These are phyloP conservation scores for Hydnomerulius pinastri DNA, from an alignment of 768 basidiomycete genomes.

Conservation along the genomic window DNA sequence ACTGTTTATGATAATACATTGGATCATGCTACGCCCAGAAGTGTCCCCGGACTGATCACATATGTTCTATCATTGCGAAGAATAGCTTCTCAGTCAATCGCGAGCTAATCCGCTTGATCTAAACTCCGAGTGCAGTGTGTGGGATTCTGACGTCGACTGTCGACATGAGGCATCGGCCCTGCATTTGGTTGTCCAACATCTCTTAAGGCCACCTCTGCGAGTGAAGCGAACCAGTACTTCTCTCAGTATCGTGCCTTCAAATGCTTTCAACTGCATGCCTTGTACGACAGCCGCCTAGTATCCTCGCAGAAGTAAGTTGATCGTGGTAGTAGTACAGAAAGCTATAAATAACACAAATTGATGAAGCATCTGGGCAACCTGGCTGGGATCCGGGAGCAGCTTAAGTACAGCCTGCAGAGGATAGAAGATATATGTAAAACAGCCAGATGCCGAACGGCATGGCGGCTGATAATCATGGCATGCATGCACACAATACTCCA, in stretches of 20 bases:
- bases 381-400: slow-evolving; percentile 28
- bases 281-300: slow-evolving; percentile 7
- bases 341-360: slow-evolving; percentile 37
- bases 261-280: neutral
- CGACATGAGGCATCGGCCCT: neutral
- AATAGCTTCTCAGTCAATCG: neutral
- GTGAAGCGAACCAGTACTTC: too few relatives aligned
- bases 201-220: too few relatives aligned
- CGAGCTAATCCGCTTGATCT: neutral
- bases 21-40: slow-evolving; percentile 8
- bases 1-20: slow-evolving; percentile 17
- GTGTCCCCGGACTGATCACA: slow-evolving; percentile 5
- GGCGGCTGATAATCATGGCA: slow-evolving; percentile 16
- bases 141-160: neutral
- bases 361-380: slow-evolving; percentile 14
- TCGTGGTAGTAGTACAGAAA: slow-evolving; percentile 35
- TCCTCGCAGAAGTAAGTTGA: slow-evolving; percentile 19
- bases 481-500: slow-evolving; percentile 32
- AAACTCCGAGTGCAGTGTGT: too few relatives aligned
- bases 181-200: too few relatives aligned
- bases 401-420: slow-evolving; percentile 26
- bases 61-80: neutral
- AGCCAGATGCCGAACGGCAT: slow-evolving; percentile 17
- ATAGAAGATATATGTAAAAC: slow-evolving; percentile 33
- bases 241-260: too few relatives aligned